Base-by-base conservation (phyloP, 202 grass and related monocot species). In the Zoysia matrella region DNA sequence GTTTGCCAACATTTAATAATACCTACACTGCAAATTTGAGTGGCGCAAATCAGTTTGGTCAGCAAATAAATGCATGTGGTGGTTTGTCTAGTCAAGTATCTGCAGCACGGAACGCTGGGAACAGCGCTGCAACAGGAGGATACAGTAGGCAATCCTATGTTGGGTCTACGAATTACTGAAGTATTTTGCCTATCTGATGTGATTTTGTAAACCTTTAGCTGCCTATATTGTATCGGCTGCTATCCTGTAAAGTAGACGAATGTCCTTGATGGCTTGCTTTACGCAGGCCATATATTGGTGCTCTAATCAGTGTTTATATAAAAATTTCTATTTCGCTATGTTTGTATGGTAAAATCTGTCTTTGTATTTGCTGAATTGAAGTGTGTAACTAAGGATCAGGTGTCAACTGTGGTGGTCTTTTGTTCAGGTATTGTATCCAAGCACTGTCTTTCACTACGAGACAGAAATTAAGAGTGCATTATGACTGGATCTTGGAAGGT, bases 71-170 rank as follows among this genome's bases (percentile, higher is more conserved):
- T 51, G 45, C 64, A 40, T 73, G 71, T 22, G 45, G 39, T 0
- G 46, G 79, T 48, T 56, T 22, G 13, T 11, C 80, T 11, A 74
- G 46, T 55, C 67, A 75, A 13, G 30, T 56, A 39, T 65, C 63
- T 14, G 78, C n/a, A 1, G 57, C 77, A 49, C 42, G 42, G 51
- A 36, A 36, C 30, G 30, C 30, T 36, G 15, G 55, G 15, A 14
- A 16, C 3, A 15, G 16, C 6, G 15, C 4, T 57, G 55, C 52
- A n/a, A 79, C 90, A 68, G 82, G 88, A 70, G 87, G 80, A 74
- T 98, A 83, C 42, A 71, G 7, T 50, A 81, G 71, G 60, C 86
- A 88, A 47, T 48, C 77, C 60, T 88, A 88, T 86, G 86, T 77
- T 49, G 86, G 92, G 55, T 79, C 76, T 68, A 56, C 76, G 2